These are phyloP conservation scores for Lachnellula arida DNA, from an alignment of 2,329 filamentous ascomycete species.

Conservation along the genomic window DNA sequence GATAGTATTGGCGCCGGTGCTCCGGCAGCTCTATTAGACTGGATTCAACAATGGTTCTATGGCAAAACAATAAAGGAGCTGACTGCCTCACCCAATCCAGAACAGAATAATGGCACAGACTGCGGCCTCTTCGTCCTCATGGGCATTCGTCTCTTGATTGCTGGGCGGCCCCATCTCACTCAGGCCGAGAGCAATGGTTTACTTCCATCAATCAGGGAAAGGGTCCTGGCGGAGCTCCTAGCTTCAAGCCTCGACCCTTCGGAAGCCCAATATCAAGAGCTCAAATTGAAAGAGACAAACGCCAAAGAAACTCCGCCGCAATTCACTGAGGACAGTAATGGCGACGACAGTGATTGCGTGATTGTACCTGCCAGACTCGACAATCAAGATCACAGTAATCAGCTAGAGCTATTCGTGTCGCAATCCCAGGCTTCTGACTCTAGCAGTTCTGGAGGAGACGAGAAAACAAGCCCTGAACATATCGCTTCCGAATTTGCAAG, in stretches of 20 bases:
- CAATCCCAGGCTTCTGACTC: no score
- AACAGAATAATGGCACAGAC: slow-evolving; percentile 9
- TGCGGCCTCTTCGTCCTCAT: slow-evolving; percentile 14
- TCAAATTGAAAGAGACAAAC: slow-evolving; percentile 6
- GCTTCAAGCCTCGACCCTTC: slow-evolving; percentile 12
- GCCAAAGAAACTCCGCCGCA: no score
- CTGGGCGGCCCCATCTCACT: slow-evolving; percentile 8
- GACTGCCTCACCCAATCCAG: background rate
- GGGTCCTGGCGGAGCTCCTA: slow-evolving; percentile 14
- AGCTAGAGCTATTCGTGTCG: no score
- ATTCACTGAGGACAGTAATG: no score
- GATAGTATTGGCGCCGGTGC: slow-evolving; percentile 9
- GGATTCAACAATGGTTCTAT: slow-evolving; percentile 3
- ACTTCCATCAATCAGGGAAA: slow-evolving; percentile 11
- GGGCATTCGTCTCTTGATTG: slow-evolving; percentile 9
- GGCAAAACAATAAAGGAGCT: background rate
- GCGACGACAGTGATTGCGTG: no score
- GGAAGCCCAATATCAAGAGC: slow-evolving; percentile 6
- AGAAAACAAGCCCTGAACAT: slow-evolving; percentile 6
- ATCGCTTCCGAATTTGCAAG: slow-evolving; percentile 7
- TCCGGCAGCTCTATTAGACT: slow-evolving; percentile 1
- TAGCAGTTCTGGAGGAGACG: background rate
- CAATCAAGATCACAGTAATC: no score
- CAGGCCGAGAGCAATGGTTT: slow-evolving; percentile 9
- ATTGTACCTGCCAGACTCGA: no score